Percentiles rank a stretch among this genome's conserved stretches.
Evolutionary conservation across 495 filamentous ascomycete species (phyloP).

Genomic region (Podospora conica): DNA sequence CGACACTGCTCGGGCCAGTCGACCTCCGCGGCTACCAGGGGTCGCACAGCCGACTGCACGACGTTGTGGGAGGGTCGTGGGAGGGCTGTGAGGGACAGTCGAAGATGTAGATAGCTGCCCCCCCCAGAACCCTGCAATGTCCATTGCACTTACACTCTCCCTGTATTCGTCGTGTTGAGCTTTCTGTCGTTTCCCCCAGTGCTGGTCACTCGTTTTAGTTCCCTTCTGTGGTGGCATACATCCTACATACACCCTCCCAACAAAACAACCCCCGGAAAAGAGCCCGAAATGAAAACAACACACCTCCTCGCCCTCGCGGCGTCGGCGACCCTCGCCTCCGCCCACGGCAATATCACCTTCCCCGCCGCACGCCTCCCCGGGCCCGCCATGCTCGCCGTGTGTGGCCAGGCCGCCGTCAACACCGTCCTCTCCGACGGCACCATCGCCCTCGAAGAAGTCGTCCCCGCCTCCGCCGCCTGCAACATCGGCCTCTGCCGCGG

Average conservation of each 20-base stretch:
- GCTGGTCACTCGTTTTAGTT: slow-evolving; percentile 22
- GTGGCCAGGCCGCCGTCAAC: slow-evolving; percentile 53
- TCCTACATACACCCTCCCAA: too few species aligned
- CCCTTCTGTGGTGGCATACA: not conserved
- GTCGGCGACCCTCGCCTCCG: slow-evolving; percentile 42
- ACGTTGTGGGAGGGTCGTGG: not conserved
- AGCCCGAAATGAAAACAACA: slow-evolving; percentile 11
- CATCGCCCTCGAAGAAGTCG: slow-evolving; percentile 20
- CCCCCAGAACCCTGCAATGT: not conserved
- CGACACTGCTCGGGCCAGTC: not conserved
- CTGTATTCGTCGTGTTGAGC: not conserved
- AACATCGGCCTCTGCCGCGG: slow-evolving; percentile 55
- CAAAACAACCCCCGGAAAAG: not conserved
- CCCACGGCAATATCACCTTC: slow-evolving; percentile 56
- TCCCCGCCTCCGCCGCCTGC: slow-evolving; percentile 6
- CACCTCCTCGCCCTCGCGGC: slow-evolving; percentile 33
- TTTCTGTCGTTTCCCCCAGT: slow-evolving; percentile 11
- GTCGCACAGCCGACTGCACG: not conserved
- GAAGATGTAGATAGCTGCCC: not conserved
- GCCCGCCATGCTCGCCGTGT: slow-evolving; percentile 50
- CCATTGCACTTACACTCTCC: not conserved
- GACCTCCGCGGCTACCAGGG: not conserved
- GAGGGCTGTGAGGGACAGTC: not conserved
- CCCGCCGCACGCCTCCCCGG: slow-evolving; percentile 56
- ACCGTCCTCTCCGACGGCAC: slow-evolving; percentile 54